Evolutionary conservation across 2,329 filamentous ascomycete genomes (phyloP).

Genomic region (Juglanconis oblonga): DNA sequence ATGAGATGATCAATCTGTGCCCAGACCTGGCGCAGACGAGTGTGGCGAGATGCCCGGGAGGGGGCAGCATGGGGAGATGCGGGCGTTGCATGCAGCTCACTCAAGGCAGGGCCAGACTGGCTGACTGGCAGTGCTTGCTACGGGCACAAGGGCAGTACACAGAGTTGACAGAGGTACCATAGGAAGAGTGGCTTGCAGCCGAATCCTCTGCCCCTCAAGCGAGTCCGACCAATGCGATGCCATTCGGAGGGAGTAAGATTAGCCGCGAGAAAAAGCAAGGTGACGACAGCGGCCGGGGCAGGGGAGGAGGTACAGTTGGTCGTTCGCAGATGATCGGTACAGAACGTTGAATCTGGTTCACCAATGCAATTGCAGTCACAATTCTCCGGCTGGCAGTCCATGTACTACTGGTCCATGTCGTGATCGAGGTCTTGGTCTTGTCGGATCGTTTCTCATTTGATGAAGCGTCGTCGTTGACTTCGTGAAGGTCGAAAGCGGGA

Average conservation of each 20-base stretch:
- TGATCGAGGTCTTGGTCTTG: too few species aligned
- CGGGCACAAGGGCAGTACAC: neutral
- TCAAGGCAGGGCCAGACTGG: neutral
- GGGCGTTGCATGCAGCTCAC: neutral
- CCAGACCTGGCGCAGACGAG: neutral
- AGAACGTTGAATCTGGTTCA: neutral
- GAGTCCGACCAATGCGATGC: neutral
- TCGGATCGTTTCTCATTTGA: too few species aligned
- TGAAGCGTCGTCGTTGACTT: too few species aligned
- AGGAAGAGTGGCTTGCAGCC: neutral
- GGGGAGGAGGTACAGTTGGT: conserved; percentile 1
- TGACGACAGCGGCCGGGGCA: neutral
- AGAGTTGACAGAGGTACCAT: neutral
- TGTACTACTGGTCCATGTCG: too few species aligned
- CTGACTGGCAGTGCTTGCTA: neutral
- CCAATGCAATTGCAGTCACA: too few species aligned
- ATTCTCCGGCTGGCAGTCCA: too few species aligned
- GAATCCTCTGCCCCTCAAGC: neutral
- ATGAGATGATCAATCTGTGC: neutral
- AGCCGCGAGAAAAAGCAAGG: neutral
- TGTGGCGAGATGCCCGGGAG: neutral
- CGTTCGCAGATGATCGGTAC: conserved; percentile 8
- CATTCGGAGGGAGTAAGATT: neutral
- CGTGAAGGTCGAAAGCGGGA: too few species aligned
- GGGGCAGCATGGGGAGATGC: neutral